Percentiles rank a stretch among this genome's conserved stretches.
Conservation (phyloP, 208 protist genomes). For the Crithidia thermophila region DNA sequence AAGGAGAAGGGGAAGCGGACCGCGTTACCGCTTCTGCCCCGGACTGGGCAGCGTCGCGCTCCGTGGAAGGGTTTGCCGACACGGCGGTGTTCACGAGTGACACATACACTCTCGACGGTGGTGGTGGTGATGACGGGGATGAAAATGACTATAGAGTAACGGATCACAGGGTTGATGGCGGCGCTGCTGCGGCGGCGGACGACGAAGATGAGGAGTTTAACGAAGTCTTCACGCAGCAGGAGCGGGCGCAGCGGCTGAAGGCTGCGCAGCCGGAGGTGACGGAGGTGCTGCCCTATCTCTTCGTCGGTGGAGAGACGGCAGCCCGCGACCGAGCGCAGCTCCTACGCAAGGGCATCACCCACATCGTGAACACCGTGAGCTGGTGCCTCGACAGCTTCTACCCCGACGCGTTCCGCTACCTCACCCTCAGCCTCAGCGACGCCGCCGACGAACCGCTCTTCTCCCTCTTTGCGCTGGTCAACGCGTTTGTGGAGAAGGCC, state of each 20-base stretch:
- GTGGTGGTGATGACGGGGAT: not conserved
- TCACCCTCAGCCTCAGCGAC: conserved; percentile 84
- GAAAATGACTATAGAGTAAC: not conserved
- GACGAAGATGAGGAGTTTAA: conserved; percentile 42
- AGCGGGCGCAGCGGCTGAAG: conserved; percentile 63
- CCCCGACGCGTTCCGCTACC: conserved; percentile 85
- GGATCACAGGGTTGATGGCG: no score
- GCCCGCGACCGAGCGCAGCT: conserved; percentile 69
- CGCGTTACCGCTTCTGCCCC: not conserved
- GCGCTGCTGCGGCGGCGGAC: not conserved
- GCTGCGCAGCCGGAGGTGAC: conserved; percentile 67
- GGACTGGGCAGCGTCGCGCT: no score
- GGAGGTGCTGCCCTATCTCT: conserved; percentile 85
- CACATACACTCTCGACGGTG: not conserved
- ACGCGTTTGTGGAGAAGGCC: conserved; percentile 85
- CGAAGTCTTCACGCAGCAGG: conserved; percentile 63
- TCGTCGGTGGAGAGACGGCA: conserved; percentile 77
- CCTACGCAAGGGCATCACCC: conserved; percentile 87
- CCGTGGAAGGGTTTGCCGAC: no score
- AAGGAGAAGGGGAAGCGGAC: not conserved
- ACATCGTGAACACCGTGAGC: conserved; percentile 93
- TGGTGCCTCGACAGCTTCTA: conserved; percentile 70
- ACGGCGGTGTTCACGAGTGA: not conserved
- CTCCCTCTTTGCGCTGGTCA: conserved; percentile 88
- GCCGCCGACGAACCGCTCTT: conserved; percentile 91